Evolutionary conservation across 2,329 filamentous ascomycete genomes (phyloP), one percentile per base, ranked within the genome.

Genomic region (Thelonectria olida): DNA sequence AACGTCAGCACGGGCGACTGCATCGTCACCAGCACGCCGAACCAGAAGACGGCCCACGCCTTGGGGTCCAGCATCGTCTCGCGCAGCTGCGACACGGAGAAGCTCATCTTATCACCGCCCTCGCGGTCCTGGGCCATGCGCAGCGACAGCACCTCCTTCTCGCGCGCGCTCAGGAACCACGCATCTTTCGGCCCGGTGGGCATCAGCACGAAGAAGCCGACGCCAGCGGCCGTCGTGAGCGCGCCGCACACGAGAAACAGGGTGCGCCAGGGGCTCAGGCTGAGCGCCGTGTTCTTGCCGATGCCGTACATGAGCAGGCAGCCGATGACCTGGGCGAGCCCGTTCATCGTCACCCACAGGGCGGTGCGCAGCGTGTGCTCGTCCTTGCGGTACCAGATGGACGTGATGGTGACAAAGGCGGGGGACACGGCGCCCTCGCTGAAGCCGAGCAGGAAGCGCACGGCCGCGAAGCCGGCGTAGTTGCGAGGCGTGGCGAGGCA

Each of bases 221-320:
- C 68, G 1, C 83, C 83, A 7, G 75, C 73, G 1, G 72, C 70
- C 2, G 75, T 65, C 0, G 83, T 85, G 7, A 84, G 60, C 0
- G 76, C 79, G n/a, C 83, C 83, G 57, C 80, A 84, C 12, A 85
- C 74, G 27, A 85, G 70, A 66, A 85, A 85, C 36, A 85, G 68
- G 0, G 76, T 70, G 31, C 81, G 73, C 83, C 83, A 85, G 1
- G 81, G 77, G 0, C 74, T 75, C 4, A 85, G 69, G 0, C 73
- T 53, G 2, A 80, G 66, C 3, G 68, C 36, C 20, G 59, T 57
- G 31, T 59, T 54, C 44, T 78, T 78, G 38, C 81, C 82, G 52
- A 85, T 82, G 34, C 81, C 52, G 48, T 63, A 61, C 57, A 61
- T 63, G 20, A 63, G 50, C 17, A 61, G 49, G 23, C 57, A 63